Conservation (phyloP, 345 rosid species). For the Arabis alpina region DNA sequence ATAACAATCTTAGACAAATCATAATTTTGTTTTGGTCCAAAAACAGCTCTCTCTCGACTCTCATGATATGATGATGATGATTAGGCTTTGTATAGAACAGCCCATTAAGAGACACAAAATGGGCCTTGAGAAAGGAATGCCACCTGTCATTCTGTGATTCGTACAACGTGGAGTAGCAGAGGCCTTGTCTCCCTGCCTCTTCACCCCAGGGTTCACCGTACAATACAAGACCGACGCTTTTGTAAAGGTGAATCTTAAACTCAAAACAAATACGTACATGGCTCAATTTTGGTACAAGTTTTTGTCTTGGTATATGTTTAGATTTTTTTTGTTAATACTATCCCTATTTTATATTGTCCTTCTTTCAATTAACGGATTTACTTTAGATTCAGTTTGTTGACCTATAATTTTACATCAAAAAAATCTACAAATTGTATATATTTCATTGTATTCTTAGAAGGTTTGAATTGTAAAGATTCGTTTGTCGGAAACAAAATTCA, state of each 20-base stretch:
- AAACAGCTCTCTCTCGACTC: not conserved
- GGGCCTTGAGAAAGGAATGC: conserved; percentile 13
- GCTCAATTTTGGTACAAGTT: not conserved
- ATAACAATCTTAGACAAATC: not conserved
- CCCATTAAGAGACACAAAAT: conserved; percentile 24
- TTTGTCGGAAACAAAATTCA: no score
- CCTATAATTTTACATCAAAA: no score
- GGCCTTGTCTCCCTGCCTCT: conserved; percentile 33
- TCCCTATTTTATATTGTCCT: not conserved
- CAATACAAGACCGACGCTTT: conserved; percentile 33
- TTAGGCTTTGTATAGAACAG: conserved; percentile 20
- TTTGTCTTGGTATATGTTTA: conserved; percentile 8
- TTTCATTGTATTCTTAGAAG: no score
- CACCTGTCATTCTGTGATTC: conserved; percentile 11
- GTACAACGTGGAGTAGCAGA: conserved; percentile 37
- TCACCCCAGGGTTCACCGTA: conserved; percentile 21
- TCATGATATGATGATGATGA: not conserved
- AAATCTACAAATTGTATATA: no score
- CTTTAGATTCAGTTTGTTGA: not conserved
- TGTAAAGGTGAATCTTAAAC: conserved; percentile 28
- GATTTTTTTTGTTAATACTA: not conserved
- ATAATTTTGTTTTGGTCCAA: not conserved
- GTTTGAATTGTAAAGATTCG: no score
- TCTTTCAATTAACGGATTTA: no score
- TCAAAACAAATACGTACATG: not conserved